Base-by-base conservation (phyloP, 1,284 basidiomycete species). In the Sanghuangporus sanghuang region DNA sequence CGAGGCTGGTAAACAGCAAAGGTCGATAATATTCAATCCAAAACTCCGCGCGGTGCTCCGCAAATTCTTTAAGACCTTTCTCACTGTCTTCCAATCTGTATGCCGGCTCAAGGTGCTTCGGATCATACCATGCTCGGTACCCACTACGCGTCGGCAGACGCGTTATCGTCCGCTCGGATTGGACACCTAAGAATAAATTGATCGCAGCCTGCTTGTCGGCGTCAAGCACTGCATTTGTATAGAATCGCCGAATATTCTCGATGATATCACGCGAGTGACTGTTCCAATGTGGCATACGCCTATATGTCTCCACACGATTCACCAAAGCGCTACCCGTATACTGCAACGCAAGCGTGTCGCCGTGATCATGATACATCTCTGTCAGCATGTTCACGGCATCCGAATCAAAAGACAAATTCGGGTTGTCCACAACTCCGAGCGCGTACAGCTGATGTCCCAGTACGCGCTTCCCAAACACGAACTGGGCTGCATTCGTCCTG, bases 301-400 rank as follows among this genome's bases (percentile, higher is more conserved):
- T 86, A 72, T 99, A 99, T 0, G 95, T 98, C 73, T 99, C 96
- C 8, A 98, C 95, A 1, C 96, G 86, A 70, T 99, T 99, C 44
- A 99, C 96, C 6, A 99, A 85, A 0, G 96, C 95, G 71, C 93
- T 96, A 1, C 96, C 96, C 0, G 95, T 97, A 72, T 98, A 98
- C 73, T 99, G 97, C 70, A 98, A 81, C 0, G 97, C 96, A 64
- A 99, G 88, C 93, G 93, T 95, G 70, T 97, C 95, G 1, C 95
- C 94, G 70, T 96, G 93, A 73, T 97, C 94, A 73, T 98, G 95
- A 74, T 98, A 99, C 96, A 99, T 98, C 76, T 98, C 95, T 0
- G 96, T 99, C 68, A 99, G 74, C 86, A 99, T 96, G 73, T 97
- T 95, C 56, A 97, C 92, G 0, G 95, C 95, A 73, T 98, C 96